Conservation (phyloP, 192 early-diverging fungal species). For the Podila clonocystis region DNA sequence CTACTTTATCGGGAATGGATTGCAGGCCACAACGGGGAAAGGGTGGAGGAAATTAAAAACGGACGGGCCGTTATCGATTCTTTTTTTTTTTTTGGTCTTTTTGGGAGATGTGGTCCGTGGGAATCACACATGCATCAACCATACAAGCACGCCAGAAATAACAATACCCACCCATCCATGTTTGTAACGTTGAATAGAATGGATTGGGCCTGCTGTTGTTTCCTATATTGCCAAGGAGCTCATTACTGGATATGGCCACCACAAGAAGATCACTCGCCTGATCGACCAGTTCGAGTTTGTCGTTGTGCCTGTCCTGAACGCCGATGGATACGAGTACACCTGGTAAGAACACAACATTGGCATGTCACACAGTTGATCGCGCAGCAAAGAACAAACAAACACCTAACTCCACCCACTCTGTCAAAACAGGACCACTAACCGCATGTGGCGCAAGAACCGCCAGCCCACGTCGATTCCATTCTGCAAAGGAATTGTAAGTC, state of each 20-base stretch:
- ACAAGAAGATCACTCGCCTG: constrained; percentile 55
- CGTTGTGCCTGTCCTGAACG: constrained; percentile 71
- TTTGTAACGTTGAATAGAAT: constrained; percentile 10
- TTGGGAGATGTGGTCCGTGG: no score
- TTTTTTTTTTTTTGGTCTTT: not conserved
- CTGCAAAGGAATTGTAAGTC: constrained; percentile 64
- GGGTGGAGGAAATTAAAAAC: no score
- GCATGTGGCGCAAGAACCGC: constrained; percentile 71
- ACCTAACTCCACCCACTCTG: not conserved
- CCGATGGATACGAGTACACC: constrained; percentile 71
- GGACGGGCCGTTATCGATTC: not conserved
- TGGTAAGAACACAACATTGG: constrained; percentile 28
- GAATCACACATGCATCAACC: not conserved
- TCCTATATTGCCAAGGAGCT: constrained; percentile 66
- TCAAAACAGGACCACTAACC: constrained; percentile 17
- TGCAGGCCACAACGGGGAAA: no score
- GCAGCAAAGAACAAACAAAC: not conserved
- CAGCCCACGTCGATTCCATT: constrained; percentile 62
- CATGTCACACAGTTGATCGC: not conserved
- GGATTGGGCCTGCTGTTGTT: constrained; percentile 66
- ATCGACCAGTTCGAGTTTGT: constrained; percentile 62
- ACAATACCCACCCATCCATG: not conserved
- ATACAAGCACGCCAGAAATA: not conserved
- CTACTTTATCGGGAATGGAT: no score
- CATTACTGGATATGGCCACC: constrained; percentile 55